Percentiles rank a stretch among this genome's conserved stretches.
phyloP scores from a whole-genome alignment of 1,284 basidiomycete genomes.

The Tilletia horrida region DNA sequence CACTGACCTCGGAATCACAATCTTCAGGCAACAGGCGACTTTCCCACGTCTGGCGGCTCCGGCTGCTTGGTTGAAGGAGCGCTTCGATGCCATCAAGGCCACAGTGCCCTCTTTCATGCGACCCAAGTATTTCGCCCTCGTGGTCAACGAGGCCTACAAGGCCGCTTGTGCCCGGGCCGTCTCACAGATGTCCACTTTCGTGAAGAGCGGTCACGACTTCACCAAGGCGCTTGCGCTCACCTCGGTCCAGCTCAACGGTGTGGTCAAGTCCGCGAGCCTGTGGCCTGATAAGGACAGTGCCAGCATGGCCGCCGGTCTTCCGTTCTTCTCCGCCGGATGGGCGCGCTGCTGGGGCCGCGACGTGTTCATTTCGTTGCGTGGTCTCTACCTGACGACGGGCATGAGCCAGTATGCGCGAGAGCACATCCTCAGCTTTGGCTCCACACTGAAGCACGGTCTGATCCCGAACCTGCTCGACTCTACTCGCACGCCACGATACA shows the following conservation, averaged over 20 bases:
- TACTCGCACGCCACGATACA: constrained; percentile 61
- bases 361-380: constrained; percentile 49
- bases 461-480: constrained; percentile 50
- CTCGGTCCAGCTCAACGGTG: constrained; percentile 48
- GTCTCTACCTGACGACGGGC: constrained; percentile 48
- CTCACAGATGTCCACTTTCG: constrained; percentile 39
- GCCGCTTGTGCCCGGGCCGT: constrained; percentile 39
- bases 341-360: constrained; percentile 49
- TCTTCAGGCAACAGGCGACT: constrained; percentile 23
- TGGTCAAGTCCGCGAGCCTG: constrained; percentile 46
- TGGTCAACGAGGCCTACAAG: constrained; percentile 40
- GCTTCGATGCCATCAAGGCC: constrained; percentile 42
- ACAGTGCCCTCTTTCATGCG: constrained; percentile 46
- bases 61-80: constrained; percentile 41
- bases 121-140: constrained; percentile 50
- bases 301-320: constrained; percentile 49
- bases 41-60: constrained; percentile 37
- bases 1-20: background rate
- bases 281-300: constrained; percentile 47
- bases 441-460: constrained; percentile 47
- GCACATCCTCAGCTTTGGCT: constrained; percentile 47
- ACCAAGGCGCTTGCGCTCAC: constrained; percentile 42
- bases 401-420: constrained; percentile 40
- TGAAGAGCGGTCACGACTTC: constrained; percentile 45
- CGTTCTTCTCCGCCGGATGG: constrained; percentile 49